Evolutionary conservation across 2,329 filamentous ascomycete genomes (phyloP), one percentile per base, ranked within the genome.

Genomic region (Aureobasidium sp.): DNA sequence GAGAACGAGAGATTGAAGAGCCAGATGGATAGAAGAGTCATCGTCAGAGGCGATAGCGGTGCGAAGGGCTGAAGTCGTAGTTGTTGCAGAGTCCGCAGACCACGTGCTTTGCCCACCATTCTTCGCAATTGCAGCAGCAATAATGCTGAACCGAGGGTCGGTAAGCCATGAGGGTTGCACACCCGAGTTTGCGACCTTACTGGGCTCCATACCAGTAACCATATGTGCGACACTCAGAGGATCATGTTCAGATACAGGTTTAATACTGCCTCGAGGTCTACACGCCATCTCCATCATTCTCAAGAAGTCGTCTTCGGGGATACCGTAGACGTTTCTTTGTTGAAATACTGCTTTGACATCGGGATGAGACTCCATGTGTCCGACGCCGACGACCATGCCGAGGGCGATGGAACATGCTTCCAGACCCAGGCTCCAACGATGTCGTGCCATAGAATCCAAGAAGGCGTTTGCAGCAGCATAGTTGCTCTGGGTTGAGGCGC

Each of bases 381-480:
- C 45, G 17, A 49, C 27, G 6, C 45, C 45, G n/a, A 34, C 17
- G 15, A 49, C 12, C 45, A 49, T 49, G 8, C 45, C 45, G 3
- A 49, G 45, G 5, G 45, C 45, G n/a, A 49, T 49, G 3, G 45
- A 49, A 49, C 45, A 49, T 31, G 45, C 45, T 49, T 49, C 45
- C 15, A 49, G 9, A 34, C 45, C 45, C 15, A 49, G 11, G n/a
- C 45, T 49, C 45, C 45, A 49, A 7, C 45, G 25, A 27, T 49
- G 27, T 31, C 45, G 27, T 29, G 45, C 45, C 45, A 49, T 49
- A 17, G 45, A 49, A 17, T 49, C 45, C 45, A 49, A 34, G 45
- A 49, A 49, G 3, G 45, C 45, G n/a, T 49, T 49, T n/a, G 45
- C 48, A 25, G 64, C 63, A 12, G 61, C 60, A 47, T 67, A 67